These are phyloP conservation scores for Taiwanofungus camphoratus DNA, from an alignment of 1,284 basidiomycete genomes.

Conservation along the genomic window DNA sequence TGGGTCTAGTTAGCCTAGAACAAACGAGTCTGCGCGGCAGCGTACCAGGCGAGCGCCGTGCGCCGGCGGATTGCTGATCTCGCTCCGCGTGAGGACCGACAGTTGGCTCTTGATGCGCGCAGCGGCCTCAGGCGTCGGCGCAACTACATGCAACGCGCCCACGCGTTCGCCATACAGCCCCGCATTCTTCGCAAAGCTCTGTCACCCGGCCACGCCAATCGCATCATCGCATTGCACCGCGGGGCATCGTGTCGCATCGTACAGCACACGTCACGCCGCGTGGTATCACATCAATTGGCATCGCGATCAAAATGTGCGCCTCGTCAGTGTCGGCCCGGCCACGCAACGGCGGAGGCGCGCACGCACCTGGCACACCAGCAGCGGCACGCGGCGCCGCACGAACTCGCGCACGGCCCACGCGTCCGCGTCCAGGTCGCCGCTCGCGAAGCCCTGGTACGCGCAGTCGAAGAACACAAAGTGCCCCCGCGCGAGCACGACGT, in stretches of 20 bases:
- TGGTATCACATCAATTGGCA: constrained; percentile 2
- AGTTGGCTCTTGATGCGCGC: constrained; percentile 78
- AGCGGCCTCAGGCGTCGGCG: constrained; percentile 57
- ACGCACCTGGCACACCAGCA: constrained; percentile 82
- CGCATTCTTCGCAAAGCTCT: constrained; percentile 96
- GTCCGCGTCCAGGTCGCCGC: constrained; percentile 75
- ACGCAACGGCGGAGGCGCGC: not conserved
- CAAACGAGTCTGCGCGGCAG: not conserved
- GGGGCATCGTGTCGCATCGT: too few relatives aligned
- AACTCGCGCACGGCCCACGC: constrained; percentile 78
- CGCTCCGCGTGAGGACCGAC: constrained; percentile 81
- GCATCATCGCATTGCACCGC: too few relatives aligned
- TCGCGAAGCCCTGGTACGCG: constrained; percentile 93
- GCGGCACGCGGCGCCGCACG: constrained; percentile 63
- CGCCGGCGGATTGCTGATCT: constrained; percentile 91
- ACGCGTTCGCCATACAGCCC: constrained; percentile 91
- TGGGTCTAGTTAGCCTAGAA: not conserved
- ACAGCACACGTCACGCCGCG: too few relatives aligned
- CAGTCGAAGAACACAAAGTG: constrained; percentile 95
- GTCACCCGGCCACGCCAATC: too few relatives aligned
- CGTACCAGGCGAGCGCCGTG: constrained; percentile 83
- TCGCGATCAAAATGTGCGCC: not conserved
- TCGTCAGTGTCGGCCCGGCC: not conserved
- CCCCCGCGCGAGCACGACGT: constrained; percentile 67
- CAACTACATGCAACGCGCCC: constrained; percentile 79